Percentiles rank a stretch among this genome's conserved stretches.
Conservation (phyloP, 805 yeast species). For the Candida sithepensis region DNA sequence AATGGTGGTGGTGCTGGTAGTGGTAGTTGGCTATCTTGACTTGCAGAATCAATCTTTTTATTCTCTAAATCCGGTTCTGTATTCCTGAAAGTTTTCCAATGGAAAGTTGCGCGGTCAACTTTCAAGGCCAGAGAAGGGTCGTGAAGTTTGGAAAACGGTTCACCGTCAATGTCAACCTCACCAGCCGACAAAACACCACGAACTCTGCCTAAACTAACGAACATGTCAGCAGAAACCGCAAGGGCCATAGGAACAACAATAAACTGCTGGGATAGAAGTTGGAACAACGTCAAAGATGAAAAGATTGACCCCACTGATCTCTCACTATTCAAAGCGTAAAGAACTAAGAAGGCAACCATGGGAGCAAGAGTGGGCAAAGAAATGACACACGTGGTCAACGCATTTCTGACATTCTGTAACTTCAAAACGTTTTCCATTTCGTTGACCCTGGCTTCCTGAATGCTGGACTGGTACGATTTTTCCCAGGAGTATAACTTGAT, state of each 20-base stretch:
- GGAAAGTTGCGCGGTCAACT: conserved; percentile 54
- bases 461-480: conserved; percentile 58
- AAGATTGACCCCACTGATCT: conserved; percentile 59
- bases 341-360: conserved; percentile 48
- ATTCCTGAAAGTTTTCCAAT: conserved; percentile 56
- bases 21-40: too few relatives aligned
- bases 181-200: conserved; percentile 43
- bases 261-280: conserved; percentile 56
- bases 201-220: conserved; percentile 56
- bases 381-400: conserved; percentile 54
- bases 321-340: conserved; percentile 33
- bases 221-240: conserved; percentile 62
- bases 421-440: conserved; percentile 59
- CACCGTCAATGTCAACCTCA: conserved; percentile 36
- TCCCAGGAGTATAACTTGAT: conserved; percentile 93
- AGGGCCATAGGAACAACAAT: conserved; percentile 68
- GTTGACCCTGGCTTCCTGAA: conserved; percentile 50
- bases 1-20: too few relatives aligned
- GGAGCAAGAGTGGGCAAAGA: conserved; percentile 66
- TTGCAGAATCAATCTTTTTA: too few relatives aligned
- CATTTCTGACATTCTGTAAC: conserved; percentile 60
- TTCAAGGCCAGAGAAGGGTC: conserved; percentile 41
- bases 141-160: conserved; percentile 15
- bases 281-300: conserved; percentile 65
- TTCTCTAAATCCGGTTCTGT: background rate